Percentiles rank a stretch among this genome's conserved stretches.
Evolutionary conservation across 495 filamentous ascomycete genomes (phyloP).

Genomic region (Penicillium coffeae): DNA sequence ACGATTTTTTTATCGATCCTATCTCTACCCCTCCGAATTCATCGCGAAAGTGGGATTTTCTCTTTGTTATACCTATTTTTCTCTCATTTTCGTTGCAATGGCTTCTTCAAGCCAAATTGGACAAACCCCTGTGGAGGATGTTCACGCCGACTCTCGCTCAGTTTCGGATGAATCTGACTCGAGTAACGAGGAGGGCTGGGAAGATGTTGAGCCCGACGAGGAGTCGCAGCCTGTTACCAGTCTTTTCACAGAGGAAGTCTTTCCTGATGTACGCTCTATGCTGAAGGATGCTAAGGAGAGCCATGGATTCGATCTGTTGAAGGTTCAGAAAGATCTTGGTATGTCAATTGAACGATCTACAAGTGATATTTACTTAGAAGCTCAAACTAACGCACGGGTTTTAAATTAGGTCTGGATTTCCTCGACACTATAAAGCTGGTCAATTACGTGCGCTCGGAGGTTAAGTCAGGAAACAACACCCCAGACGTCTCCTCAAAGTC

Average conservation of each 20-base stretch:
- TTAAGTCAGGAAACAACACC: constrained; percentile 47
- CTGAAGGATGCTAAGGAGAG: constrained; percentile 67
- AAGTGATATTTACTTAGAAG: background rate
- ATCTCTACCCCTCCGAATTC: constrained; percentile 24
- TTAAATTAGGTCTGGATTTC: constrained; percentile 65
- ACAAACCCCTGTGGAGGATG: constrained; percentile 22
- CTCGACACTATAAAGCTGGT: constrained; percentile 78
- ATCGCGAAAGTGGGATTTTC: background rate
- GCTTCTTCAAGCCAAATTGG: constrained; percentile 20
- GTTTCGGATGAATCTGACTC: constrained; percentile 46
- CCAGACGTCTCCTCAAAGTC: constrained; percentile 53
- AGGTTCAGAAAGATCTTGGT: constrained; percentile 59
- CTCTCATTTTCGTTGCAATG: constrained; percentile 17
- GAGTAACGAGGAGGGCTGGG: constrained; percentile 70
- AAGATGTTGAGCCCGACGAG: constrained; percentile 69
- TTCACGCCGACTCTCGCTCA: constrained; percentile 28
- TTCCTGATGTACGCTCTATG: constrained; percentile 62
- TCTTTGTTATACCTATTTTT: background rate
- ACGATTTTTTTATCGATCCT: constrained; percentile 25
- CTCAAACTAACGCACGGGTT: background rate
- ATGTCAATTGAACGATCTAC: constrained; percentile 24
- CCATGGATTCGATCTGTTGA: constrained; percentile 70
- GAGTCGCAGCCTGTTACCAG: constrained; percentile 63
- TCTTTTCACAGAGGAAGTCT: constrained; percentile 66
- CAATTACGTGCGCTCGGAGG: constrained; percentile 68